A percentile compares a stretch with the other conserved stretches of the same genome.
Evolutionary conservation across 2,329 filamentous ascomycete species (phyloP).

Genomic region (Alternaria tenuissima): DNA sequence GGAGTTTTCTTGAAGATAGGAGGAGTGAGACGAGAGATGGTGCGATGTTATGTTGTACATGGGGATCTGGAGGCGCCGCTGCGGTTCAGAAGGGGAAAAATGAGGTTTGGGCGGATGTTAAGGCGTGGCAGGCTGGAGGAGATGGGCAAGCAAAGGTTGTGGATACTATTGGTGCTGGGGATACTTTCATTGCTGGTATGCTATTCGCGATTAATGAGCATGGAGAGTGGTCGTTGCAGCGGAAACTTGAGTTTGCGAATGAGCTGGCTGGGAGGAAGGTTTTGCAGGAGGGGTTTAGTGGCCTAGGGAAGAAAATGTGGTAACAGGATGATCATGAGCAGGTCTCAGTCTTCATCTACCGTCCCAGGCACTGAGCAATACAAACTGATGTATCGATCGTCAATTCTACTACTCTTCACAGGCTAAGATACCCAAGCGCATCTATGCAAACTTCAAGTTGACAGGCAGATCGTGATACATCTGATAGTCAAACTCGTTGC

Average conservation of each 20-base stretch:
- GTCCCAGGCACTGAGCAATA: fast-evolving
- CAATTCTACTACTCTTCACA: too few species aligned
- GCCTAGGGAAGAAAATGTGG: slow-evolving; percentile 22
- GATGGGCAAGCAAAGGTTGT: slow-evolving; percentile 15
- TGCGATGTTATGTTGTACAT: slow-evolving; percentile 64
- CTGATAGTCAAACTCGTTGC: too few species aligned
- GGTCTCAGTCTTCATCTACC: too few species aligned
- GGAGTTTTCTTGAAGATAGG: slow-evolving; percentile 46
- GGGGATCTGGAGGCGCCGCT: slow-evolving; percentile 65
- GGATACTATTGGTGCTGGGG: slow-evolving; percentile 76
- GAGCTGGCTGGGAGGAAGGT: slow-evolving; percentile 74
- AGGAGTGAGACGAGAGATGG: slow-evolving; percentile 44
- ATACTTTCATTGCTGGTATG: slow-evolving; percentile 78
- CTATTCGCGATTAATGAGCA: slow-evolving; percentile 68
- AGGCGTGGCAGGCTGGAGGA: slow-evolving; percentile 16
- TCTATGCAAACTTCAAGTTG: too few species aligned
- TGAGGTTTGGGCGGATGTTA: slow-evolving; percentile 10
- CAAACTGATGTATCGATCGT: too few species aligned
- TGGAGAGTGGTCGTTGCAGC: slow-evolving; percentile 58
- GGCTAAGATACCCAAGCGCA: too few species aligned
- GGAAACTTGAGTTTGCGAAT: slow-evolving; percentile 68
- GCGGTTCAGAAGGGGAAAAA: slow-evolving; percentile 50
- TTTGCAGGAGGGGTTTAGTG: slow-evolving; percentile 68
- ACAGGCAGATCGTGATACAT: too few species aligned
- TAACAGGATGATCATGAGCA: neutral